Evolutionary conservation across 495 filamentous ascomycete genomes (phyloP).

Genomic region (Aspergillus diversus): DNA sequence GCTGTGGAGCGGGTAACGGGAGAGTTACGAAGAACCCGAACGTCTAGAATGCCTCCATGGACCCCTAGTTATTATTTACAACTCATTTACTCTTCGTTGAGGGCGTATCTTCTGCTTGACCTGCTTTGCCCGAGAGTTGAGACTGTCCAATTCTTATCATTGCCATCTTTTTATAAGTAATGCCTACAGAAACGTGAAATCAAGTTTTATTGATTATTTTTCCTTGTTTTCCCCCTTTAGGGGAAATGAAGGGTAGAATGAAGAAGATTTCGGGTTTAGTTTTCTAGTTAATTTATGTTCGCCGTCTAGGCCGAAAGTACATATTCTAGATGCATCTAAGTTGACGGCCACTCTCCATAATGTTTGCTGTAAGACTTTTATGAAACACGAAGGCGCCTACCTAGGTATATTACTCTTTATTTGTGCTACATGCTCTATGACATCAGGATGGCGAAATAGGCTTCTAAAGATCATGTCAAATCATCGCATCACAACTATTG

Average conservation of each 20-base stretch:
- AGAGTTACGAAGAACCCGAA: not conserved
- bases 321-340: not conserved
- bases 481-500: too few species aligned
- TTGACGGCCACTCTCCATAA: not conserved
- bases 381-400: not conserved
- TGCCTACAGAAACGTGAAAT: too few species aligned
- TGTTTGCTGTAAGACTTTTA: constrained; percentile 2
- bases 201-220: too few species aligned
- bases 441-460: not conserved
- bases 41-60: not conserved
- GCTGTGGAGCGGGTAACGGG: not conserved
- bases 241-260: too few species aligned
- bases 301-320: not conserved
- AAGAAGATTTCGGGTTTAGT: too few species aligned
- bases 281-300: not conserved
- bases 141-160: too few species aligned
- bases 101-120: too few species aligned
- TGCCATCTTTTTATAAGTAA: too few species aligned
- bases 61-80: too few species aligned
- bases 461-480: not conserved
- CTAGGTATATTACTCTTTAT: not conserved
- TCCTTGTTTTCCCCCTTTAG: too few species aligned
- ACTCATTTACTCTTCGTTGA: too few species aligned
- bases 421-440: not conserved
- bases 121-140: too few species aligned